phyloP scores from a whole-genome alignment of 805 yeast genomes.

The Myxozyma vanderwaltii region DNA sequence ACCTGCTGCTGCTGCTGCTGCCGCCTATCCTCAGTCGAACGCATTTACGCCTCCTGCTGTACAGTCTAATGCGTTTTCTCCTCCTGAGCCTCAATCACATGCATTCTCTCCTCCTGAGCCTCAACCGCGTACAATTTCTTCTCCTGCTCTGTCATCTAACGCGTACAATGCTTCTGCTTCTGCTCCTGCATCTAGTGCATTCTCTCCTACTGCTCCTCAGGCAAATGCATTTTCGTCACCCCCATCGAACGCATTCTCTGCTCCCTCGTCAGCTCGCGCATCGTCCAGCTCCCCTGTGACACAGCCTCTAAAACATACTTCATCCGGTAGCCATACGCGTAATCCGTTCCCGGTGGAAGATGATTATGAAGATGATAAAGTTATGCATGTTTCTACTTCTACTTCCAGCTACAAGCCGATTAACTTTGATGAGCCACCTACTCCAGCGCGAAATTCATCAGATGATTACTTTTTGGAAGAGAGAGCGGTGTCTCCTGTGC shows the following conservation, averaged over 20 bases:
- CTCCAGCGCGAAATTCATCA: slow-evolving; percentile 7
- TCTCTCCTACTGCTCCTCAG: not conserved
- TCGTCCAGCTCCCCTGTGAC: not conserved
- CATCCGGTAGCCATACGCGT: slow-evolving; percentile 11
- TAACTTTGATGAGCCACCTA: slow-evolving; percentile 16
- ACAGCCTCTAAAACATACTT: not conserved
- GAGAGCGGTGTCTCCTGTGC: slow-evolving; percentile 3
- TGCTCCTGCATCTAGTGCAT: not conserved
- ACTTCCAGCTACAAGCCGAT: slow-evolving; percentile 17
- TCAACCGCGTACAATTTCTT: not conserved
- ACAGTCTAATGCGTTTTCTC: not conserved
- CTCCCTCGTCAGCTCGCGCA: slow-evolving; percentile 1
- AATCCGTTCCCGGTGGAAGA: slow-evolving; percentile 30
- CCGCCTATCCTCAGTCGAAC: slow-evolving; percentile 27
- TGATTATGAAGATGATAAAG: not conserved
- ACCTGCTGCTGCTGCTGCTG: slow-evolving; percentile 25
- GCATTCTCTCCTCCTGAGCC: slow-evolving; percentile 20
- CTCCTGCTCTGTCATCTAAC: not conserved
- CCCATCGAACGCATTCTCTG: not conserved
- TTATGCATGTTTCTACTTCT: slow-evolving; percentile 1
- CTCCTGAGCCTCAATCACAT: not conserved
- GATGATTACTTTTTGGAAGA: slow-evolving; percentile 1
- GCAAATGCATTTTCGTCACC: slow-evolving; percentile 3
- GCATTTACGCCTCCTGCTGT: slow-evolving; percentile 18
- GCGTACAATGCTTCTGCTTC: not conserved